These are phyloP conservation scores for Boletus edulis DNA, from an alignment of 768 basidiomycete genomes.

Conservation along the genomic window DNA sequence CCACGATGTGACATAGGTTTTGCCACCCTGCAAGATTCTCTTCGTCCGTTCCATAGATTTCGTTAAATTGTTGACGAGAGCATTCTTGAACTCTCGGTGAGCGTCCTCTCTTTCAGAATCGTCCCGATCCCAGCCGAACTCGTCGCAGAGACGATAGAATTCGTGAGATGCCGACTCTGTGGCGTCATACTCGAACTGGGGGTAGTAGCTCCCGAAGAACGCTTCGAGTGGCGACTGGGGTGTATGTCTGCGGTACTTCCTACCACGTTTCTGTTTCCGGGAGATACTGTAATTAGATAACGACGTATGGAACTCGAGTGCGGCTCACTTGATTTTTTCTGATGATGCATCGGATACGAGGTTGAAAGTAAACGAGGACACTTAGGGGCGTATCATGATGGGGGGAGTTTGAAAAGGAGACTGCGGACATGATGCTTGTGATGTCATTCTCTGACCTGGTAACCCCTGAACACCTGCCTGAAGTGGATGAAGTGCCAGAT, in stretches of 20 bases:
- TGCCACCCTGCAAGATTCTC: slow-evolving; percentile 7
- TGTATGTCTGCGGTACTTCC: neutral
- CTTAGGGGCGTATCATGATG: neutral
- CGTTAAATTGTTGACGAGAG: slow-evolving; percentile 15
- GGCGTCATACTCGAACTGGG: slow-evolving; percentile 2
- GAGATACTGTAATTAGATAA: too few relatives aligned
- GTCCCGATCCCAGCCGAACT: neutral
- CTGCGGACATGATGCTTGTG: too few relatives aligned
- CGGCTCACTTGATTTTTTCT: neutral
- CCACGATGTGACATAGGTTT: slow-evolving; percentile 1
- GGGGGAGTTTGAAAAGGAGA: too few relatives aligned
- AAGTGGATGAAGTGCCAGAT: too few relatives aligned
- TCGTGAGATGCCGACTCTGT: slow-evolving; percentile 10
- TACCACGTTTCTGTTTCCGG: neutral
- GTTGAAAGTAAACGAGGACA: too few relatives aligned
- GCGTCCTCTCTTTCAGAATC: neutral
- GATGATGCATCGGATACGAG: too few relatives aligned
- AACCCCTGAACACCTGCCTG: too few relatives aligned
- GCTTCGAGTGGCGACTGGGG: neutral
- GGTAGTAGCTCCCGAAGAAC: slow-evolving; percentile 1
- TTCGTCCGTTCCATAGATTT: slow-evolving; percentile 11
- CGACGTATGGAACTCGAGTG: too few relatives aligned
- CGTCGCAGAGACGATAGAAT: slow-evolving; percentile 18
- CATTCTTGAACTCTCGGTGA: slow-evolving; percentile 6
- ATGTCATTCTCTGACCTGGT: too few relatives aligned